Percentiles rank a stretch among this genome's conserved stretches.
These are phyloP conservation scores for Penicillium polonicum DNA, from an alignment of 2,329 filamentous ascomycete genomes.

Conservation along the genomic window DNA sequence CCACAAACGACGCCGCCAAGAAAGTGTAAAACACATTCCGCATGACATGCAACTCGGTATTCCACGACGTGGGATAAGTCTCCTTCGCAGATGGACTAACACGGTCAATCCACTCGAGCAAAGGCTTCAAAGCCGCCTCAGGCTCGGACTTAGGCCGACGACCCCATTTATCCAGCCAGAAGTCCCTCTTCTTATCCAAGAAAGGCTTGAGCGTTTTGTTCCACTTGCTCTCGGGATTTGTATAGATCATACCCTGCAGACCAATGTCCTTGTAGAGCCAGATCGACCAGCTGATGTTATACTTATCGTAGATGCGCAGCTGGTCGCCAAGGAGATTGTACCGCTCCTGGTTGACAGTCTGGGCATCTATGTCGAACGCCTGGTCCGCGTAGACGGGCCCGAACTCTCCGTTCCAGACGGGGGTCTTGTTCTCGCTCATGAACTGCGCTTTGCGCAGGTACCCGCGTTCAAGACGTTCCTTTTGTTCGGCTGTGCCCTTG, in stretches of 20 bases:
- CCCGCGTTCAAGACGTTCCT: slow-evolving; percentile 41
- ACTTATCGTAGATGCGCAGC: slow-evolving; percentile 53
- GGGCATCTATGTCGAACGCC: slow-evolving; percentile 31
- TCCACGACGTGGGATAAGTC: slow-evolving; percentile 52
- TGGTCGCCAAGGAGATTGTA: slow-evolving; percentile 51
- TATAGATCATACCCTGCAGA: slow-evolving; percentile 56
- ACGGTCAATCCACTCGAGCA: slow-evolving; percentile 48
- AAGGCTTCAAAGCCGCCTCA: slow-evolving; percentile 45
- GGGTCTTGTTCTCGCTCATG: slow-evolving; percentile 43
- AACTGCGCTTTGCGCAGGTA: slow-evolving; percentile 52
- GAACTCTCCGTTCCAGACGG: slow-evolving; percentile 58
- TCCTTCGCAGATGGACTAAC: slow-evolving; percentile 43
- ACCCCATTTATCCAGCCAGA: slow-evolving; percentile 59
- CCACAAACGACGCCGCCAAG: slow-evolving; percentile 52
- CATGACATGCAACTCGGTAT: slow-evolving; percentile 51
- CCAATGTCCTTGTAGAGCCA: slow-evolving; percentile 61
- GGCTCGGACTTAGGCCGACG: slow-evolving; percentile 43
- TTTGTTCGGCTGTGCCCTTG: slow-evolving; percentile 45
- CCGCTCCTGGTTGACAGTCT: slow-evolving; percentile 45
- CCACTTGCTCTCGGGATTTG: slow-evolving; percentile 49
- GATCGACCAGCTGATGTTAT: slow-evolving; percentile 58
- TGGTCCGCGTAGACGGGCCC: slow-evolving; percentile 43
- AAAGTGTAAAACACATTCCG: slow-evolving; percentile 50
- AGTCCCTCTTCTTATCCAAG: slow-evolving; percentile 54
- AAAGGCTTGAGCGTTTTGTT: slow-evolving; percentile 54